A percentile compares a stretch with the other conserved stretches of the same genome.
These are phyloP conservation scores for Cyphellophora attinorum DNA, from an alignment of 2,329 filamentous ascomycete genomes.

Conservation along the genomic window DNA sequence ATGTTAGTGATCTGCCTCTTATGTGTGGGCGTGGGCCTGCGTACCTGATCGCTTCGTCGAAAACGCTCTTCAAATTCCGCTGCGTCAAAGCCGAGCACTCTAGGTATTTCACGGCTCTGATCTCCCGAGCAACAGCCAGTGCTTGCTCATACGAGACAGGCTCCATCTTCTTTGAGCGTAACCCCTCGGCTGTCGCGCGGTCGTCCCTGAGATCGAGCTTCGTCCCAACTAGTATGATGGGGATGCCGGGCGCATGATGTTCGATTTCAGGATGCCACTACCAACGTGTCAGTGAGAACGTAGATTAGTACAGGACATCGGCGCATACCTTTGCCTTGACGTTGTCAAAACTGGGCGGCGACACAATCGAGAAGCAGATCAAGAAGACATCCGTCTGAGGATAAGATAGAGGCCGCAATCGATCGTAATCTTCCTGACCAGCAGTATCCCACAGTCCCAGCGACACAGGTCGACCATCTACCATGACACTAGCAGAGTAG, in stretches of 20 bases:
- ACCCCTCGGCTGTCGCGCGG: constrained; percentile 65
- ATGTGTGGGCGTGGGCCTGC: neutral
- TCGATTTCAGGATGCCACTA: constrained; percentile 98
- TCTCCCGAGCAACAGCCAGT: constrained; percentile 80
- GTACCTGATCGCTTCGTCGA: constrained; percentile 95
- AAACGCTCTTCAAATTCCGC: constrained; percentile 94
- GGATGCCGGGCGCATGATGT: constrained; percentile 88
- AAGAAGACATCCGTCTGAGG: constrained; percentile 97
- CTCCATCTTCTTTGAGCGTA: constrained; percentile 89
- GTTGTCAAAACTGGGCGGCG: constrained; percentile 96
- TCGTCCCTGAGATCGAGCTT: constrained; percentile 95
- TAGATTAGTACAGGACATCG: neutral
- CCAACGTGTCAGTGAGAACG: constrained; percentile 4
- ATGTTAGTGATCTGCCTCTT: constrained; percentile 4
- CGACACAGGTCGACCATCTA: constrained; percentile 95
- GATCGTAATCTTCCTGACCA: constrained; percentile 96
- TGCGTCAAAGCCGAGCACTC: constrained; percentile 97
- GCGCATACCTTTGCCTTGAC: constrained; percentile 84
- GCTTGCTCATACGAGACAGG: constrained; percentile 95
- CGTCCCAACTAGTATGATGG: constrained; percentile 93
- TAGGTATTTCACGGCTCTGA: constrained; percentile 91
- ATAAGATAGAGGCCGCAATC: constrained; percentile 88
- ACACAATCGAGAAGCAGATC: constrained; percentile 97
- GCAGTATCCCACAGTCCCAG: constrained; percentile 97
- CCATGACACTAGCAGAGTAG: constrained; percentile 98